Base-by-base conservation (phyloP, 352 stramenopile genomes). In the Phytophthora rubi region DNA sequence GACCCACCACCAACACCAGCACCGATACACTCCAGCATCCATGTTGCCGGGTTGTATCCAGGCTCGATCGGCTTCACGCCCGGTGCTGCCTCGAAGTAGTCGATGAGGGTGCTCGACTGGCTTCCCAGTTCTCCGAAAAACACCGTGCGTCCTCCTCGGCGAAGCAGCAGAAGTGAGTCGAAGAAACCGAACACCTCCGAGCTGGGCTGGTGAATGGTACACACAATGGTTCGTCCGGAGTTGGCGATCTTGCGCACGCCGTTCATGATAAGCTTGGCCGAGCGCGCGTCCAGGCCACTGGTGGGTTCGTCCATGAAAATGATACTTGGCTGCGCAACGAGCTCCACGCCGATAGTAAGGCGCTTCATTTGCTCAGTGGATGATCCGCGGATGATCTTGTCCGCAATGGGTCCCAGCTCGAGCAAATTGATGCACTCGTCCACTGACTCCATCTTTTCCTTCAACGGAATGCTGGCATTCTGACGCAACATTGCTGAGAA, bases 201-300 rank as follows among this genome's bases (percentile, higher is more conserved):
- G 18, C 79, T 87, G 15, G 94, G 94, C 71, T 98, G 94, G 66
- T 98, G 94, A 70, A 98, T 98, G 6, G 92, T 98, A 57, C 94
- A 97, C 0, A 98, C 76, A 32, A 98, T 81, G 3, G 86, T 95
- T 16, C 82, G 70, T 1, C 91, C 90, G 5, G 81, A 82, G 53
- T 76, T 65, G 10, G 92, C 90, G 53, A 98, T 86, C 62, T 96
- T 95, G 56, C 93, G 90, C 16, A 98, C 80, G 2, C 95, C 81
- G n/a, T 88, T 83, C 67, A 97, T 93, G 18, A 98, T 75, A 52
- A 95, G 76, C 48, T 97, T 89, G 16, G 94, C 94, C 3, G 79
- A 86, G 56, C 85, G 95, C 5, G 85, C 87, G 65, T 98, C 94
- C 10, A 98, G 69, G 6, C 94, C 94, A 55, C 76, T 93, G 16